Evolutionary conservation across 2,329 filamentous ascomycete species (phyloP).

Genomic region (Scleromitrula shiraiana): DNA sequence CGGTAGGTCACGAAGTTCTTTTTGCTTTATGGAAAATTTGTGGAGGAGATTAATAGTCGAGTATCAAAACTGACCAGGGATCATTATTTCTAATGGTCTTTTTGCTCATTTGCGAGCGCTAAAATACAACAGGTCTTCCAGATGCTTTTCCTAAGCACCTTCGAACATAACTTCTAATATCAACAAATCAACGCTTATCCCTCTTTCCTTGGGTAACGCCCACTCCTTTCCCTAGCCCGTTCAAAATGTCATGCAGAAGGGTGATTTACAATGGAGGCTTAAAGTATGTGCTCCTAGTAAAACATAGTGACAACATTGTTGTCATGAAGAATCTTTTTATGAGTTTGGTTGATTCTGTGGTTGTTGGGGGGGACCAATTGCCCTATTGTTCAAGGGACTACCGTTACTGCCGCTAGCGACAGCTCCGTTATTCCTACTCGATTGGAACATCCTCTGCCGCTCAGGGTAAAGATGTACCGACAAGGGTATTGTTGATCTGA

Average conservation of each 20-base stretch:
- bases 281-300: slow-evolving; percentile 5
- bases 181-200: slow-evolving; percentile 21
- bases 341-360: slow-evolving; percentile 12
- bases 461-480: slow-evolving; percentile 21
- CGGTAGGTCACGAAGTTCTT: slow-evolving; percentile 14
- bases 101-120: slow-evolving; percentile 16
- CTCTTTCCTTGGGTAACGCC: slow-evolving; percentile 28
- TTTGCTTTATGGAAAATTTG: not conserved
- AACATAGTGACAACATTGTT: slow-evolving; percentile 2
- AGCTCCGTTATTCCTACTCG: too few relatives aligned
- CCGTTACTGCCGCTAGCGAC: slow-evolving; percentile 6
- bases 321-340: slow-evolving; percentile 19
- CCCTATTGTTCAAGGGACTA: slow-evolving; percentile 20
- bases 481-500: slow-evolving; percentile 40
- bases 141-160: slow-evolving; percentile 9
- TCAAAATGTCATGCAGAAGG: slow-evolving; percentile 21
- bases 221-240: slow-evolving; percentile 15
- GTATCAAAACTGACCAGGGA: not conserved
- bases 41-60: slow-evolving; percentile 5
- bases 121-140: slow-evolving; percentile 27
- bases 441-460: slow-evolving; percentile 15
- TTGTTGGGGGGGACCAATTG: slow-evolving; percentile 15
- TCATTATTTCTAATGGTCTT: slow-evolving; percentile 17
- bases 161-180: slow-evolving; percentile 19
- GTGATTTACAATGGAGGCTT: slow-evolving; percentile 21